These are phyloP conservation scores for Heimioporus sp. DNA, from an alignment of 768 basidiomycete genomes.

Conservation along the genomic window DNA sequence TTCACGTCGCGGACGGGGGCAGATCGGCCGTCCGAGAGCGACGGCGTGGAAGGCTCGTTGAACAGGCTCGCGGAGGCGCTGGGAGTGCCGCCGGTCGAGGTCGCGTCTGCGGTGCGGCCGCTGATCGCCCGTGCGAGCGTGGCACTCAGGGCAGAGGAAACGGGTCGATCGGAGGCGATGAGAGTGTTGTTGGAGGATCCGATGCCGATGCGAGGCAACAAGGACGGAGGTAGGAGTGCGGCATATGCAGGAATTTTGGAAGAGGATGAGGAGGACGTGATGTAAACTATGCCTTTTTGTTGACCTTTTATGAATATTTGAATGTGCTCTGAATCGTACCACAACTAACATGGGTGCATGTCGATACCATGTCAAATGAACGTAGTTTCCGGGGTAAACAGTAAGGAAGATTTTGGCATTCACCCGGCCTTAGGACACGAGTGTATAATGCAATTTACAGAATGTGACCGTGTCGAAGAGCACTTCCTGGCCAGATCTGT, in stretches of 20 bases:
- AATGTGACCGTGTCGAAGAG: too few relatives aligned
- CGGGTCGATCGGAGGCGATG: slow-evolving; percentile 41
- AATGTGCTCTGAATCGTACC: too few relatives aligned
- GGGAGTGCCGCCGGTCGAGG: slow-evolving; percentile 56
- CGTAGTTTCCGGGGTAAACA: too few relatives aligned
- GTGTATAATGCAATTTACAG: too few relatives aligned
- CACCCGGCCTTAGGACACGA: too few relatives aligned
- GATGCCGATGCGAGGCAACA: background rate
- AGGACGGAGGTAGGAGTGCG: too few relatives aligned
- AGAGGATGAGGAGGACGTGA: background rate
- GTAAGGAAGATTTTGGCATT: too few relatives aligned
- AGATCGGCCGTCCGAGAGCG: background rate
- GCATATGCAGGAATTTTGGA: background rate
- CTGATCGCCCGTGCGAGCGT: slow-evolving; percentile 61
- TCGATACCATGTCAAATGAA: too few relatives aligned
- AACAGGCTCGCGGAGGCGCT: slow-evolving; percentile 59
- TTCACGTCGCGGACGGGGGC: slow-evolving; percentile 3
- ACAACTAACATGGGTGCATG: too few relatives aligned
- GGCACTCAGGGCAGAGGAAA: slow-evolving; percentile 40
- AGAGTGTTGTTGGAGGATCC: slow-evolving; percentile 31
- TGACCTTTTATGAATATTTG: too few relatives aligned
- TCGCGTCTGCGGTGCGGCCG: slow-evolving; percentile 61
- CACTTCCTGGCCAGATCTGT: too few relatives aligned
- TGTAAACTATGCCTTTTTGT: too few relatives aligned
- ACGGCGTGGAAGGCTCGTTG: slow-evolving; percentile 53